Evolutionary conservation across 305 asterid species (phyloP), one percentile per base, ranked within the genome.

Genomic region (Fraxinus baroniana): DNA sequence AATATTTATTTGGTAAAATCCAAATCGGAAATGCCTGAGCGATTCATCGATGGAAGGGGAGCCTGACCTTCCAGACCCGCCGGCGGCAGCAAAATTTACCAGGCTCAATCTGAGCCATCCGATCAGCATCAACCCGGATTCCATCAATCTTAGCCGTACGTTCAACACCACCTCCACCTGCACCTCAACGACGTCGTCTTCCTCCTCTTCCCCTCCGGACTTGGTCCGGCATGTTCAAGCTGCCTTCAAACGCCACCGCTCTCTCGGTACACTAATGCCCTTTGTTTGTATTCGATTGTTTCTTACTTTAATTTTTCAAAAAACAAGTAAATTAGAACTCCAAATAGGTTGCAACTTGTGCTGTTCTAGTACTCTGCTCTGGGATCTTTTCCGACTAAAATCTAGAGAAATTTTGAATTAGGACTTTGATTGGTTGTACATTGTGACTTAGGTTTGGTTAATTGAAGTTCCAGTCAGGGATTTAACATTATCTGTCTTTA

Each of bases 1-100:
- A 82, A 18, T 10, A 13, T 36, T 17, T 36, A 5, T 20, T 70
- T 28, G 75, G 39, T 13, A 30, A 70, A 70, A 13, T 12, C 17
- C 22, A 74, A 3, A 64, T 41, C 83, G 82, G 93, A 90, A 52
- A 94, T 94, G 97, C 91, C 83, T 78, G 75, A 83, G 86, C 77
- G 87, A 79, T 84, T 83, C 80, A 86, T 88, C 93, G 83, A 94
- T 94, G 97, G 95, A 95, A 89, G 93, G 92, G 93, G 97, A 94
- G 90, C 90, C 92, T 90, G 94, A 94, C 89, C 93, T 90, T 90
- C 95, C 93, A 88, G 89, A 71, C 83, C 92, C 89, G 71, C 85
- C 86, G 66, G 85, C 87, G 78, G 87, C 84, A 78, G 78, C 83
- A 80, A 84, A 86, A 17, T 89, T 90, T 86, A 64, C 88, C 57